phyloP scores from a whole-genome alignment of 2,329 filamentous ascomycete genomes.

The Monosporascus cannonballus region DNA sequence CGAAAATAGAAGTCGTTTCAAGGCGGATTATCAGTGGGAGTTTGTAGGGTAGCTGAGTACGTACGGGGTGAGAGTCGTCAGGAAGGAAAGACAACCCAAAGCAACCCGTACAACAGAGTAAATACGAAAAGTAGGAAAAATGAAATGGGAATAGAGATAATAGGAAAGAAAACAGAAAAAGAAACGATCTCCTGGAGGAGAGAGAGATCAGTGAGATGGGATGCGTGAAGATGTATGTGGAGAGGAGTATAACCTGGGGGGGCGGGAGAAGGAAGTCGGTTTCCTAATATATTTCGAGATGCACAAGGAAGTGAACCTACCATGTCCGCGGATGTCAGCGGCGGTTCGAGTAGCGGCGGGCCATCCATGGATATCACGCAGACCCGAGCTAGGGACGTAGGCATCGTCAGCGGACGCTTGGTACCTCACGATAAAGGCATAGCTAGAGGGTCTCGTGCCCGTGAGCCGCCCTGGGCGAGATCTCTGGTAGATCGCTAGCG shows the following conservation, averaged over 20 bases:
- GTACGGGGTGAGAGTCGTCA: constrained; percentile 3
- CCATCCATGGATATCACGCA: neutral
- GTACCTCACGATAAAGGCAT: neutral
- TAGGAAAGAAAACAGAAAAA: constrained; percentile 20
- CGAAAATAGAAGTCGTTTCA: constrained; percentile 9
- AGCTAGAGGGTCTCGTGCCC: neutral
- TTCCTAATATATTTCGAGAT: constrained; percentile 12
- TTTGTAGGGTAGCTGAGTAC: constrained; percentile 6
- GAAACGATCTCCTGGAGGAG: constrained; percentile 18
- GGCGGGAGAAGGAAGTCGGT: constrained; percentile 11
- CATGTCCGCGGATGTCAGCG: neutral
- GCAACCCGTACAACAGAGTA: constrained; percentile 14
- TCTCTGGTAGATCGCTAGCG: neutral
- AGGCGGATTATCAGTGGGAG: constrained; percentile 5
- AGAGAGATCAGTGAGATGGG: constrained; percentile 15
- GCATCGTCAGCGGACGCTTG: neutral
- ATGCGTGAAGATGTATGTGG: constrained; percentile 12
- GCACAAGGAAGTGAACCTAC: constrained; percentile 3
- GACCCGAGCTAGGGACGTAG: neutral
- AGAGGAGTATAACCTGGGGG: constrained; percentile 10
- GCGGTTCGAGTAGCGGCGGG: neutral
- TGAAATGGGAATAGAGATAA: constrained; percentile 13
- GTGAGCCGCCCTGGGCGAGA: neutral
- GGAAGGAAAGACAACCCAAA: constrained; percentile 18
- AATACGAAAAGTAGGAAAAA: constrained; percentile 10